These are phyloP conservation scores for Mycena belliarum DNA, from an alignment of 768 basidiomycete species.

Conservation along the genomic window DNA sequence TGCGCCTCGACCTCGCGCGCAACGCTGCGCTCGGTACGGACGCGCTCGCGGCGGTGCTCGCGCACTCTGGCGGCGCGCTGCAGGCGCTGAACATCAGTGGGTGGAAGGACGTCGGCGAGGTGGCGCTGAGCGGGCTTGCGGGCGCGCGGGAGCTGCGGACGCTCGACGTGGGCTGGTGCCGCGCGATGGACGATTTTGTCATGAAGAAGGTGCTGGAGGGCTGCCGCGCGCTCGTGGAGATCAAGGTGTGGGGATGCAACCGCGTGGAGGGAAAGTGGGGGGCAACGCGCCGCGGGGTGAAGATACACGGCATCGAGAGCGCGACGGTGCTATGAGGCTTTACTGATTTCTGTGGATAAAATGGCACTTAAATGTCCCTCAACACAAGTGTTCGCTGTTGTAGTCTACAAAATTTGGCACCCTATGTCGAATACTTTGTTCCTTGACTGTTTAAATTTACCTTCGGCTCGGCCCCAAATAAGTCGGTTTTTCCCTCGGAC, in stretches of 20 bases:
- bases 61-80: conserved; percentile 64
- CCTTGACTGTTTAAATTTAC: no score
- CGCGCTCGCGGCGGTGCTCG: conserved; percentile 63
- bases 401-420: no score
- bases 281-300: conserved; percentile 9
- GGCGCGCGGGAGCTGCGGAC: conserved; percentile 44
- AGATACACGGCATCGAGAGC: conserved; percentile 20
- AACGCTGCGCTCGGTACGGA: conserved; percentile 53
- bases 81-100: conserved; percentile 73
- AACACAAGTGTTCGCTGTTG: no score
- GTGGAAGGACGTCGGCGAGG: conserved; percentile 62
- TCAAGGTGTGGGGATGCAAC: conserved; percentile 60
- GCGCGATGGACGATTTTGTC: conserved; percentile 80
- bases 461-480: no score
- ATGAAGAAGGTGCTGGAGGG: conserved; percentile 66
- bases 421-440: no score
- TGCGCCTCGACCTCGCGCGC: conserved; percentile 59
- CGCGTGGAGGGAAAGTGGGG: conserved; percentile 26
- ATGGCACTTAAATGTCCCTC: no score
- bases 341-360: no score
- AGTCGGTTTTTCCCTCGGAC: no score
- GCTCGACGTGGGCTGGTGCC: conserved; percentile 85
- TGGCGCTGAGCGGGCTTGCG: conserved; percentile 38
- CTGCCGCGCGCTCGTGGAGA: conserved; percentile 41
- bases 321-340: conserved; percentile 11